phyloP scores from a whole-genome alignment of 345 rosid species.

The Bruguiera parviflora region DNA sequence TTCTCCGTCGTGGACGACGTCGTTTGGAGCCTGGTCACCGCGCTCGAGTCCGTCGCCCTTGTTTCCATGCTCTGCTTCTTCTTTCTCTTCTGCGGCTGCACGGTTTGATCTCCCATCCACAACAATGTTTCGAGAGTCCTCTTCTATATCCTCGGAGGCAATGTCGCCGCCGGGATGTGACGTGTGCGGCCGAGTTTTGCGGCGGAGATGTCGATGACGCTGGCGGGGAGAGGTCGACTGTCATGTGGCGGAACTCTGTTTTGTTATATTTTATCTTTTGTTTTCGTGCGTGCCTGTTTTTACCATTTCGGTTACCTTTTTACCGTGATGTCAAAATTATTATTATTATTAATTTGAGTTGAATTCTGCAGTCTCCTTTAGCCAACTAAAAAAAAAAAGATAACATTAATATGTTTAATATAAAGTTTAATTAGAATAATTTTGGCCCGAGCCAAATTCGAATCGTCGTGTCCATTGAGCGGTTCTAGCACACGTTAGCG shows the following conservation, averaged over 20 bases:
- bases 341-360: too few species aligned
- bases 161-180: background rate
- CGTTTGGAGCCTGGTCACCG: conserved; percentile 66
- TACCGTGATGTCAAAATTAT: too few species aligned
- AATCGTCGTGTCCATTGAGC: too few species aligned
- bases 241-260: background rate
- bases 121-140: background rate
- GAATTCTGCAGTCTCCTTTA: too few species aligned
- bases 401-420: too few species aligned
- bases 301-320: background rate
- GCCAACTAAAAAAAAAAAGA: too few species aligned
- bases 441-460: too few species aligned
- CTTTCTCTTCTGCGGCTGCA: conserved; percentile 87
- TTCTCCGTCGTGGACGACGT: conserved; percentile 59
- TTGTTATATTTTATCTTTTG: too few species aligned
- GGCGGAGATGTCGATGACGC: conserved; percentile 7
- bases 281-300: too few species aligned
- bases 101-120: conserved; percentile 27
- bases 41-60: conserved; percentile 79
- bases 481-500: too few species aligned
- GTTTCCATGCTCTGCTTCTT: conserved; percentile 86
- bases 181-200: background rate
- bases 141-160: background rate
- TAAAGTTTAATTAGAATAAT: too few species aligned
- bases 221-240: conserved; percentile 1